Percentiles rank a stretch among this genome's conserved stretches.
These are phyloP conservation scores for Millerago galiae DNA, from an alignment of 805 yeast genomes.

Conservation along the genomic window DNA sequence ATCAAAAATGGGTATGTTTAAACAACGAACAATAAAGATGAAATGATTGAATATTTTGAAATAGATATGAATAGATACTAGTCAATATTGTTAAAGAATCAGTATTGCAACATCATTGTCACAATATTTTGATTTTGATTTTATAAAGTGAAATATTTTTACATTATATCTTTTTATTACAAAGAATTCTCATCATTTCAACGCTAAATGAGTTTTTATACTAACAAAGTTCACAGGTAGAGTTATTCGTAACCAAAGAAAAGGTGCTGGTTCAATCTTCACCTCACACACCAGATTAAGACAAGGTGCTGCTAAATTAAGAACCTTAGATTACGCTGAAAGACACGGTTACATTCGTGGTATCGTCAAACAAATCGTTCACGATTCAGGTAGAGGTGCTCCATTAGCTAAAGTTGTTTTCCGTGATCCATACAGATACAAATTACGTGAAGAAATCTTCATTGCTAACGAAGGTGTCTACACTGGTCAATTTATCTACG, in stretches of 20 bases:
- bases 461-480: conserved; percentile 99
- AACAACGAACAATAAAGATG: not conserved
- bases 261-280: conserved; percentile 99
- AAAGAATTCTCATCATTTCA: not conserved
- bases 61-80: not conserved
- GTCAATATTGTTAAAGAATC: no score
- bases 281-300: conserved; percentile 99
- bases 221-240: conserved; percentile 56
- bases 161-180: no score
- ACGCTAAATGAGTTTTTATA: conserved; percentile 1
- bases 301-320: conserved; percentile 99
- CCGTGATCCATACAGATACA: conserved; percentile 99
- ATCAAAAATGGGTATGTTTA: conserved; percentile 27
- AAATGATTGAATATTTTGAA: not conserved
- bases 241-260: conserved; percentile 99
- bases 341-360: conserved; percentile 99
- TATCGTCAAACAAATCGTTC: conserved; percentile 96
- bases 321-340: conserved; percentile 98
- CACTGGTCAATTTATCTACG: conserved; percentile 99
- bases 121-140: no score
- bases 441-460: conserved; percentile 96
- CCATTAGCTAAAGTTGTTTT: conserved; percentile 98
- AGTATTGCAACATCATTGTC: no score
- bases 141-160: not conserved
- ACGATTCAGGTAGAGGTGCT: conserved; percentile 99